Evolutionary conservation across 306 rosid genomes (phyloP).

Genomic region (Vigna mungo): DNA sequence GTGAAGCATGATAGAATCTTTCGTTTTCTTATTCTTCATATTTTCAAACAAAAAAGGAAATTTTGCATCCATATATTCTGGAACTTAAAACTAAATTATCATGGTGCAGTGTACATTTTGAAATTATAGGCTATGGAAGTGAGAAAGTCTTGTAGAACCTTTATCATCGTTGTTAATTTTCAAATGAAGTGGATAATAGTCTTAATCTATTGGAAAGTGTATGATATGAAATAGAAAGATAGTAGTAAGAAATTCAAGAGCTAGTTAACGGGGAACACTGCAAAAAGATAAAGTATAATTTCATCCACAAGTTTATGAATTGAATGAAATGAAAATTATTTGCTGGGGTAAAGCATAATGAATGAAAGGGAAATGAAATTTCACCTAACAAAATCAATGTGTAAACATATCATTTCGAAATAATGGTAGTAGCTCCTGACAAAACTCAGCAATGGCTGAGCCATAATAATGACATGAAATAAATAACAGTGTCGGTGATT

Average conservation of each 20-base stretch:
- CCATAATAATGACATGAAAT: neutral
- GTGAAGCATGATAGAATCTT: neutral
- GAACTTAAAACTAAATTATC: neutral
- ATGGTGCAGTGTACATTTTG: neutral
- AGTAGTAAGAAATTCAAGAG: neutral
- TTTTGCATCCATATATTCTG: neutral
- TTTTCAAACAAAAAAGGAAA: neutral
- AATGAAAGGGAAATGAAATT: neutral
- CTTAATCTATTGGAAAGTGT: neutral
- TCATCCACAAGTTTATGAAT: neutral
- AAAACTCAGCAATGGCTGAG: neutral
- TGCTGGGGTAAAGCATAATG: neutral
- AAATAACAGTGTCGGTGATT: constrained; percentile 15
- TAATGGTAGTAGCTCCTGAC: neutral
- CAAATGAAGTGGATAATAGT: constrained; percentile 9
- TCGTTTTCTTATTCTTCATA: constrained; percentile 18
- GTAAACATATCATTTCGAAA: neutral
- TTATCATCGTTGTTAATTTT: constrained; percentile 1
- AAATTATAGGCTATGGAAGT: neutral
- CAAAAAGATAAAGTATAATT: neutral
- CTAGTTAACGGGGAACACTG: neutral
- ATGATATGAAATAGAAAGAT: neutral
- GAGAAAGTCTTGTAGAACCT: neutral
- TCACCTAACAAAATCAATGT: neutral
- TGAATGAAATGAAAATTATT: neutral